A percentile compares a stretch with the other conserved stretches of the same genome.
Conservation (phyloP, 805 yeast species). For the Hemisphaericaspora nanyangensis region DNA sequence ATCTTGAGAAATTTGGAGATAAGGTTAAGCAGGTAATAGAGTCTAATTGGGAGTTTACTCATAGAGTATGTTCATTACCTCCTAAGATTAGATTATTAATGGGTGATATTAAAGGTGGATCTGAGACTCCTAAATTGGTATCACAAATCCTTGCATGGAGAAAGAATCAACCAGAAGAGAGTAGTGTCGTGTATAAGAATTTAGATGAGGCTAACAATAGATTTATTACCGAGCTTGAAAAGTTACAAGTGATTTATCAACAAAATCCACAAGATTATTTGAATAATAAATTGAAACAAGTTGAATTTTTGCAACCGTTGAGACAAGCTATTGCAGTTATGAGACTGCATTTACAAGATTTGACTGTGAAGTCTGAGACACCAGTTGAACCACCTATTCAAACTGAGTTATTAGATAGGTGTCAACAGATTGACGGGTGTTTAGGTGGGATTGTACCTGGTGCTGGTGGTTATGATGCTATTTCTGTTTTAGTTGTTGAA, state of each 20-base stretch:
- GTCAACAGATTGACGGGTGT: conserved; percentile 58
- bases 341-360: conserved; percentile 51
- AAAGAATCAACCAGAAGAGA: conserved; percentile 43
- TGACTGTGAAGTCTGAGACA: conserved; percentile 69
- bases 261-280: background rate
- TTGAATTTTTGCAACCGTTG: background rate
- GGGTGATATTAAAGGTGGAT: conserved; percentile 94
- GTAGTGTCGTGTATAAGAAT: conserved; percentile 48
- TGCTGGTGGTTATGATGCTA: conserved; percentile 97
- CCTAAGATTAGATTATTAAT: conserved; percentile 64
- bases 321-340: conserved; percentile 43
- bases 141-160: conserved; percentile 73
- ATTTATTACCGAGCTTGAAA: conserved; percentile 40
- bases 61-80: conserved; percentile 60
- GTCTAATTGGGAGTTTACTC: conserved; percentile 59
- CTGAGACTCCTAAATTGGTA: conserved; percentile 91
- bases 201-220: conserved; percentile 62
- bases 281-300: too few relatives aligned
- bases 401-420: conserved; percentile 58
- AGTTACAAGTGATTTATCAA: conserved; percentile 1
- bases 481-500: conserved; percentile 63
- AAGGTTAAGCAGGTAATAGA: conserved; percentile 36
- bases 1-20: conserved; percentile 4
- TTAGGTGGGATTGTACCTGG: conserved; percentile 98
- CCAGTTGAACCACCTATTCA: conserved; percentile 86